These are phyloP conservation scores for Mariannaea sp. DNA, from an alignment of 2,329 filamentous ascomycete species.

Conservation along the genomic window DNA sequence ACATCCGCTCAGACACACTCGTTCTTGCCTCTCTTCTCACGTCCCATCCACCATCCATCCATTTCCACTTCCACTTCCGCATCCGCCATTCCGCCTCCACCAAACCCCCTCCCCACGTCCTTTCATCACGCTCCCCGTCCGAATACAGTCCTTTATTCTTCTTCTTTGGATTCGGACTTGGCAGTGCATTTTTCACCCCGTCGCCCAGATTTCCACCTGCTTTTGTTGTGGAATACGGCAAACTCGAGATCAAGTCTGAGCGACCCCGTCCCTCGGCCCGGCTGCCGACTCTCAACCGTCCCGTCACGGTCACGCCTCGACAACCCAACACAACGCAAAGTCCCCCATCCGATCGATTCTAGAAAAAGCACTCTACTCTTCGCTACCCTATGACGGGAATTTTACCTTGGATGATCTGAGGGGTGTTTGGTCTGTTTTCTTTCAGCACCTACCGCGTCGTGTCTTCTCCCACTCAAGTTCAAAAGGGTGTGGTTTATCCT, in stretches of 20 bases:
- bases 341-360: conserved; percentile 11
- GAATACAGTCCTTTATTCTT: conserved; percentile 4
- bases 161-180: conserved; percentile 9
- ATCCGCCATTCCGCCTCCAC: conserved; percentile 21
- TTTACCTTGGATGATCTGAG: background rate
- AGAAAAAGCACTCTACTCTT: background rate
- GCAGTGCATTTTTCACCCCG: background rate
- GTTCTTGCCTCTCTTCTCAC: conserved; percentile 1
- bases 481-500: background rate
- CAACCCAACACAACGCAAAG: conserved; percentile 10
- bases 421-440: conserved; percentile 4
- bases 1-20: background rate
- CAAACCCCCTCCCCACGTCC: conserved; percentile 14
- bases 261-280: conserved; percentile 14
- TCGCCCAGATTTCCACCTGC: background rate
- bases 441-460: conserved; percentile 9
- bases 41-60: conserved; percentile 14
- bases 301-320: conserved; percentile 10
- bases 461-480: conserved; percentile 2
- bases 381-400: conserved; percentile 5
- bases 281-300: conserved; percentile 9
- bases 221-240: background rate
- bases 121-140: conserved; percentile 6
- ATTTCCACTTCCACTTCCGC: conserved; percentile 14
- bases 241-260: background rate